phyloP scores from a whole-genome alignment of 2,329 filamentous ascomycete species.

The Exserohilum turcica region DNA sequence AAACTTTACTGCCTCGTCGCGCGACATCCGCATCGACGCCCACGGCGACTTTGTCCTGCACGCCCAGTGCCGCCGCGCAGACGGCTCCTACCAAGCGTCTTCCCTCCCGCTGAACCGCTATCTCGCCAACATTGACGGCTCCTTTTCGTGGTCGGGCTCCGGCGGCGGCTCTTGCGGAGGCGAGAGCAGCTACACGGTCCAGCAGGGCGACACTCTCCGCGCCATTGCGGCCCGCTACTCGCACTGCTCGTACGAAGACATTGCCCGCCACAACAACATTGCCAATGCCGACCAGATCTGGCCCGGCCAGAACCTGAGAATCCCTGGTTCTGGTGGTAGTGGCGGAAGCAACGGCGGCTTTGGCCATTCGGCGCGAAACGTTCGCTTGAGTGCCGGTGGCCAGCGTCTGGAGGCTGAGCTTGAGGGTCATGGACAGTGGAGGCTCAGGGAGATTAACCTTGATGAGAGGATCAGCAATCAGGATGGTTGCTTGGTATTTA shows the following conservation, averaged over 20 bases:
- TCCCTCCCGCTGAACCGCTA: constrained; percentile 29
- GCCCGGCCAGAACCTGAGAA: constrained; percentile 32
- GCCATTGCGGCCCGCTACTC: constrained; percentile 30
- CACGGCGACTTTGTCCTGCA: constrained; percentile 35
- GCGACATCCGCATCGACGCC: constrained; percentile 33
- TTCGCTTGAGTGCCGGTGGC: constrained; percentile 27
- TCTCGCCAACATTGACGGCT: constrained; percentile 31
- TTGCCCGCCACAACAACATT: constrained; percentile 35
- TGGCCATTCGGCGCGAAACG: constrained; percentile 28
- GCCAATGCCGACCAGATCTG: constrained; percentile 36
- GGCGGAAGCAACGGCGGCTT: constrained; percentile 21
- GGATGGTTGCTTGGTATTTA: constrained; percentile 31
- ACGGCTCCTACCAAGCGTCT: constrained; percentile 32
- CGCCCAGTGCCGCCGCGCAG: constrained; percentile 30
- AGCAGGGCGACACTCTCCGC: constrained; percentile 35
- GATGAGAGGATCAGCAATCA: constrained; percentile 35
- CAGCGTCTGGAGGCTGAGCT: constrained; percentile 33
- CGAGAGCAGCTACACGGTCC: constrained; percentile 28
- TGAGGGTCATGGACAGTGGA: constrained; percentile 23
- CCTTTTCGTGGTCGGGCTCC: constrained; percentile 32
- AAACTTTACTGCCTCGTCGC: constrained; percentile 31
- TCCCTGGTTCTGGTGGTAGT: constrained; percentile 24
- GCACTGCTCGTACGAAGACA: constrained; percentile 34
- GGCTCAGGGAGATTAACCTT: constrained; percentile 24
- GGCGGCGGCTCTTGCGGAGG: constrained; percentile 10